phyloP scores from a whole-genome alignment of 1,139 yeast species.

The Suhomyces bolitotheri region DNA sequence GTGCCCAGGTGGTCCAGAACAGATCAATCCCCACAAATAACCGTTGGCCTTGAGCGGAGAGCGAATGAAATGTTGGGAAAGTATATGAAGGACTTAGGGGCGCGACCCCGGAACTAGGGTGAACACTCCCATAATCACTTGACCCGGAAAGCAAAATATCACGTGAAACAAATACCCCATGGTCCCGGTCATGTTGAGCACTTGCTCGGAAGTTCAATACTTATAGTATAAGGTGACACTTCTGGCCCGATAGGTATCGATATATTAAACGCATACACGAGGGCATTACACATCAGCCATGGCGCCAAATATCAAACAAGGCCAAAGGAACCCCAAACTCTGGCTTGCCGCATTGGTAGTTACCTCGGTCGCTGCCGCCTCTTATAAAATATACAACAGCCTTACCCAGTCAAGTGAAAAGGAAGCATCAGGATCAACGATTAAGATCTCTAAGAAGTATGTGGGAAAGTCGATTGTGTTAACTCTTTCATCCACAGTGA shows the following conservation, averaged over 20 bases:
- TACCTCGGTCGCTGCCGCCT: conserved; percentile 37
- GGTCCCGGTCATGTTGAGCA: too few relatives aligned
- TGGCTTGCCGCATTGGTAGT: conserved; percentile 42
- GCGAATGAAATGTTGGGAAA: conserved; percentile 1
- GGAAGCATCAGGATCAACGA: conserved; percentile 4
- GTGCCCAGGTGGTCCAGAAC: too few relatives aligned
- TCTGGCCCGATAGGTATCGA: too few relatives aligned
- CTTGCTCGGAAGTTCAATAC: too few relatives aligned
- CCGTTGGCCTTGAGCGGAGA: not conserved
- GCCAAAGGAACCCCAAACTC: conserved; percentile 28
- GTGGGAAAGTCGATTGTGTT: conserved; percentile 42
- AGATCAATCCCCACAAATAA: too few relatives aligned
- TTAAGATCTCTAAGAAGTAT: conserved; percentile 23
- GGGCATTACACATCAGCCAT: conserved; percentile 1
- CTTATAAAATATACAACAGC: conserved; percentile 34
- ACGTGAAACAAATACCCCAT: too few relatives aligned
- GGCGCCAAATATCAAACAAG: conserved; percentile 9
- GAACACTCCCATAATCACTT: too few relatives aligned
- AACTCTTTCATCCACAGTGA: conserved; percentile 45
- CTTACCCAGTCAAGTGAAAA: conserved; percentile 16
- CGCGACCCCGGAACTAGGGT: not conserved
- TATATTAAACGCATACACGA: too few relatives aligned
- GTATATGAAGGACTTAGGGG: too few relatives aligned
- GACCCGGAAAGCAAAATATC: too few relatives aligned
- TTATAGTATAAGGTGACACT: too few relatives aligned